Base-by-base conservation (phyloP, 192 early-diverging fungal genomes). In the Podila epigama region DNA sequence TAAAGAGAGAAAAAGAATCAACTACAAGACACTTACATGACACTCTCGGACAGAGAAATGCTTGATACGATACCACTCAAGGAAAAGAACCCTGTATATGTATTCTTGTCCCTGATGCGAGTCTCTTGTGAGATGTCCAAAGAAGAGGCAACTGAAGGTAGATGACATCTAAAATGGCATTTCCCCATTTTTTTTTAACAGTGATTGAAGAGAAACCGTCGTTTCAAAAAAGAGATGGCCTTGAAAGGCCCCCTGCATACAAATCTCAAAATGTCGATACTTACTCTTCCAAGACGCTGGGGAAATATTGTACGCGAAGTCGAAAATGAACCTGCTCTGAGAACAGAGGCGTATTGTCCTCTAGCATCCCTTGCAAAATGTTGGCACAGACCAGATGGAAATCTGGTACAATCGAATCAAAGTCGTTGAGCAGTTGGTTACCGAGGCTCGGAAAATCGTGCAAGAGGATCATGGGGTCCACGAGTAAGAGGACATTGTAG, bases 341-440 rank as follows among this genome's bases (percentile, higher is more conserved):
- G 5, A 81, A n/a, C 9, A 77, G 55, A 1, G 56, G 22, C 5
- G 57, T 52, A 12, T 70, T 55, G 1, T 55, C 51, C 0, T 60
- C 65, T 15, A 77, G 36, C 25, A 70, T 58, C n/a, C 60, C 35
- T n/a, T 81, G 80, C 27, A 77, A 20, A 27, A 77, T 59, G 13
- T 68, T 55, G 40, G 60, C 63, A 28, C 65, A 63, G 13, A 59
- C 50, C 0, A 52, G 6, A 16, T 68, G 66, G 11, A 68, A 63
- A 4, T 20, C 29, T 27, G 57, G 65, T 15, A 40, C 36, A 35
- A 68, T 37, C 34, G 60, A 42, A 0, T 77, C 66, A 2, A 48
- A 8, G 18, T 58, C 60, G 18, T 22, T 48, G 44, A 77, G 13
- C 11, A 68, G 51, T 25, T 64, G 41, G 25, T 68, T 77, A 5